These are phyloP conservation scores for Penicillium italicum DNA, from an alignment of 2,329 filamentous ascomycete genomes.

Conservation along the genomic window DNA sequence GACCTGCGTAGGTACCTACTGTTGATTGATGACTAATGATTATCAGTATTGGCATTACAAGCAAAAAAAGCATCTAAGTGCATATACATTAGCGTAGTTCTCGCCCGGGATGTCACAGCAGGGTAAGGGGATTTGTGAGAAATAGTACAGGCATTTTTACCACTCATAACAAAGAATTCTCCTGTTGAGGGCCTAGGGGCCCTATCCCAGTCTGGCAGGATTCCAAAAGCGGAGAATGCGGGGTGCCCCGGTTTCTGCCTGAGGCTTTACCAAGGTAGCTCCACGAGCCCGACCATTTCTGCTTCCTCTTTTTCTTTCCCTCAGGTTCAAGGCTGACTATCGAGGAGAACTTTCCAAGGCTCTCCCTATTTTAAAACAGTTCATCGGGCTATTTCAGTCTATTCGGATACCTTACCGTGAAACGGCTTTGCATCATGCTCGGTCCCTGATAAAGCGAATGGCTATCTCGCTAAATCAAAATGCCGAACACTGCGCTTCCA, in stretches of 20 bases:
- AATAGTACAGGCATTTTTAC: too few relatives aligned
- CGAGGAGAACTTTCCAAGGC: not conserved
- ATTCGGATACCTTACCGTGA: conserved; percentile 2
- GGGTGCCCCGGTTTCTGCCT: conserved; percentile 25
- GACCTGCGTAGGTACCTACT: too few relatives aligned
- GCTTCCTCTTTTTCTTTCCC: conserved; percentile 8
- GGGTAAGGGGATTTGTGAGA: too few relatives aligned
- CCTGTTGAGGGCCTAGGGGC: too few relatives aligned
- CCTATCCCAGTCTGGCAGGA: too few relatives aligned
- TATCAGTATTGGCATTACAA: too few relatives aligned
- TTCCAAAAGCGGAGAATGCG: conserved; percentile 21
- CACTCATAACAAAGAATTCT: too few relatives aligned
- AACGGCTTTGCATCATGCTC: conserved; percentile 17
- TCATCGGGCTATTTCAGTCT: not conserved
- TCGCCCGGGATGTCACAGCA: too few relatives aligned
- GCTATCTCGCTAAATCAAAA: conserved; percentile 33
- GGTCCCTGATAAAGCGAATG: conserved; percentile 19
- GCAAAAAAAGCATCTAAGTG: too few relatives aligned
- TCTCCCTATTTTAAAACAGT: not conserved
- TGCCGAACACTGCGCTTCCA: conserved; percentile 32
- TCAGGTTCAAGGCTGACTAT: conserved; percentile 13
- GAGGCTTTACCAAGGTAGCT: conserved; percentile 14
- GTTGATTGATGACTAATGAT: too few relatives aligned
- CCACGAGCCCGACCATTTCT: conserved; percentile 3
- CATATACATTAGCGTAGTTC: too few relatives aligned